Conservation (phyloP, 2,329 filamentous ascomycete species). For the Boeremia exigua region DNA sequence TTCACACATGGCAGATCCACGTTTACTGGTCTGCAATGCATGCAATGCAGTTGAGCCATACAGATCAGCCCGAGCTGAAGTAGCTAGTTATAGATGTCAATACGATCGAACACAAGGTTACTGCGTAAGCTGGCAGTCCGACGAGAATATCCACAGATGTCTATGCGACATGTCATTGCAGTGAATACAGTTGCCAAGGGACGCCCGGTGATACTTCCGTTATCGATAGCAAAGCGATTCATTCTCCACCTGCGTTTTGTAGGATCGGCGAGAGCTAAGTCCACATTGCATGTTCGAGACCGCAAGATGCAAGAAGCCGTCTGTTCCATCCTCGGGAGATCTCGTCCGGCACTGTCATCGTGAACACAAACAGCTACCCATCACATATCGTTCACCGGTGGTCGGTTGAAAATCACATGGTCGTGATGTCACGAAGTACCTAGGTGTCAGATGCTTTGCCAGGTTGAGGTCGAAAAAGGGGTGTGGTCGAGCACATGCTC, state of each 20-base stretch:
- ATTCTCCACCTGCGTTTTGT: constrained; percentile 1
- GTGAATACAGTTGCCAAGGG: background rate
- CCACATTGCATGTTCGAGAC: constrained; percentile 35
- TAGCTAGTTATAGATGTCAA: constrained; percentile 4
- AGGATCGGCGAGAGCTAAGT: constrained; percentile 29
- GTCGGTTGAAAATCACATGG: background rate
- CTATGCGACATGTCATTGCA: background rate
- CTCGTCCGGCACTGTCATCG: background rate
- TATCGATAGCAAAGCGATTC: constrained; percentile 18
- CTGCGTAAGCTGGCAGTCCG: constrained; percentile 1
- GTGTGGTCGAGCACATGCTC: constrained; percentile 25
- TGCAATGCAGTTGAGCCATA: constrained; percentile 12
- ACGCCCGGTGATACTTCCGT: background rate
- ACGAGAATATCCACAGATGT: background rate
- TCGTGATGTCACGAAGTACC: constrained; percentile 2
- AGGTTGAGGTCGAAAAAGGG: background rate
- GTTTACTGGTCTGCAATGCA: constrained; percentile 1
- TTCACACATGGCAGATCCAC: constrained; percentile 3
- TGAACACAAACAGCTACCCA: background rate
- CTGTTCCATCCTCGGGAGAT: constrained; percentile 8
- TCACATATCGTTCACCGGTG: constrained; percentile 4
- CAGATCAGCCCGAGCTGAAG: background rate
- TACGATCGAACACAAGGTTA: background rate
- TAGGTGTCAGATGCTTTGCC: constrained; percentile 4
- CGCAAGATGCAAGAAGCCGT: constrained; percentile 21